Base-by-base conservation (phyloP, 176 grass and related monocot genomes). In the Elaeis guineensis region DNA sequence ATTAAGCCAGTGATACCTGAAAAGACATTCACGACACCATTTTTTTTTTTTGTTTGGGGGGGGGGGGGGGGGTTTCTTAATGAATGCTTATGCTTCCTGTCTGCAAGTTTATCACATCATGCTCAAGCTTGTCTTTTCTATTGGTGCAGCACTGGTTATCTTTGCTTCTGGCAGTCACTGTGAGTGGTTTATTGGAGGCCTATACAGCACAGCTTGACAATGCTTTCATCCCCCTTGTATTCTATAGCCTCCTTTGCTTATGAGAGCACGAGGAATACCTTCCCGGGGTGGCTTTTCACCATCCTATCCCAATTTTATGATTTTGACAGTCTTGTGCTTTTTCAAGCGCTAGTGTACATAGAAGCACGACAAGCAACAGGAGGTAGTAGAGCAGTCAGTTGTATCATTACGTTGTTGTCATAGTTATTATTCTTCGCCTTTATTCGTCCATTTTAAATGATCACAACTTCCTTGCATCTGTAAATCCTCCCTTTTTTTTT, bases 231-330 rank as follows among this genome's bases (percentile, higher is more conserved):
- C 93, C 93, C 51, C 84, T 91, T 20, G 73, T 86, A 32, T 91
- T 98, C 23, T 98, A 86, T 55, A 92, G 93, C 55, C 93, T 98
- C 58, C 78, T 98, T 24, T 98, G 93, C 71, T 67, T 98, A 55
- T 92, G 76, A 68, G 24, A 72, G 21, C 6, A 2, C 35, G 35
- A 44, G 2, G 35, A 14, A 44, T 12, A 44, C 35, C 35, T 44
- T 44, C 35, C 35, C 6, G 9, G 28, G 28, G 28, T 30, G 28
- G 28, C 28, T 6, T 30, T 30, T 30, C 28, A 30, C 28, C 28
- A 5, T 30, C 2, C 35, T 12, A 44, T 44, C 35, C 5, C 35
- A 44, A 44, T 44, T 44, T 44, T 44, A 44, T 12, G 9, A 44
- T 44, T 30, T 44, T 44, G 35, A 44, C 11, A 12, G 35, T 11